phyloP scores from a whole-genome alignment of 768 basidiomycete genomes.

The Podaxis rugospora region DNA sequence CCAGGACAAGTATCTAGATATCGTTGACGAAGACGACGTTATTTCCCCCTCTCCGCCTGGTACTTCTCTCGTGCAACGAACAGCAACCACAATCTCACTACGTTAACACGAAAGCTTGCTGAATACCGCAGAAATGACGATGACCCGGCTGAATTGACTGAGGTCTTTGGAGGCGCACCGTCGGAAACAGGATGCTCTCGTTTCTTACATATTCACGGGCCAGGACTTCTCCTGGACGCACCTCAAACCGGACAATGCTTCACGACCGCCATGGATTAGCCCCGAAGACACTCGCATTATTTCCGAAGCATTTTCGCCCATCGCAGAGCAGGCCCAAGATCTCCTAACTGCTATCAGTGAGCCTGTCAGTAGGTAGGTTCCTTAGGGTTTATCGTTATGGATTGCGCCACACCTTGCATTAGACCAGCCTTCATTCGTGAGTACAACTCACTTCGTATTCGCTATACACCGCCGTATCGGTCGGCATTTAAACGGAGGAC shows the following conservation, averaged over 20 bases:
- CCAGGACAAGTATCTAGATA: conserved; percentile 52
- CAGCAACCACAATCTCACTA: conserved; percentile 80
- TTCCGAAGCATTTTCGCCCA: conserved; percentile 94
- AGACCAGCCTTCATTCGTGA: conserved; percentile 97
- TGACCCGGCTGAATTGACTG: conserved; percentile 41
- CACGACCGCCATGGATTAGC: conserved; percentile 96
- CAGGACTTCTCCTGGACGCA: conserved; percentile 86
- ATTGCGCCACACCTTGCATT: conserved; percentile 11
- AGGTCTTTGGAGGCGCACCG: conserved; percentile 61
- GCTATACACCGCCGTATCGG: conserved; percentile 98
- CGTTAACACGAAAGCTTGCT: conserved; percentile 76
- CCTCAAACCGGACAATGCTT: conserved; percentile 86
- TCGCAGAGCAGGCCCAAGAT: conserved; percentile 97
- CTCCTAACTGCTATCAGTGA: conserved; percentile 98
- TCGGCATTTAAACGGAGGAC: conserved; percentile 95
- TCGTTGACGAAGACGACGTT: conserved; percentile 54
- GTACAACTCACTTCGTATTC: conserved; percentile 98
- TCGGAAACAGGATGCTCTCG: conserved; percentile 67
- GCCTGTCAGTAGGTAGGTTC: conserved; percentile 93
- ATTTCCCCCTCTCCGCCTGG: conserved; percentile 52
- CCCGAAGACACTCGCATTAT: conserved; percentile 92
- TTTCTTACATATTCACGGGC: conserved; percentile 79
- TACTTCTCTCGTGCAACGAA: conserved; percentile 54
- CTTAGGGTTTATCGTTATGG: conserved; percentile 9
- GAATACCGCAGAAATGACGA: conserved; percentile 47